Evolutionary conservation across 345 rosid genomes (phyloP).

Genomic region (Excoecaria agallocha): DNA sequence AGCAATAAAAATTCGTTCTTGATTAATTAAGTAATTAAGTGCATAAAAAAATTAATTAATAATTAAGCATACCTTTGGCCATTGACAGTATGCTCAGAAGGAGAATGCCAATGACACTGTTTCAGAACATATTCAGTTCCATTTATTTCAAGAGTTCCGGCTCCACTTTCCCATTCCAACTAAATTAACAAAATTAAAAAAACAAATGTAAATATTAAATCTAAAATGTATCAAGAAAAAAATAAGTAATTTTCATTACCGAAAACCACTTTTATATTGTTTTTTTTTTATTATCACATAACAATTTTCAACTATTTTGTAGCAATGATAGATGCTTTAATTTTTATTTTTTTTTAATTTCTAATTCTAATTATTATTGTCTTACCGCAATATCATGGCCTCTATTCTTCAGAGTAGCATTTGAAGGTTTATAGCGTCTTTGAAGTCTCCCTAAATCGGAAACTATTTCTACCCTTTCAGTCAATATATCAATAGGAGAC

Average conservation of each 20-base stretch:
- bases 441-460: slow-evolving; percentile 48
- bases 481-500: slow-evolving; percentile 69
- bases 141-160: slow-evolving; percentile 43
- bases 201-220: background rate
- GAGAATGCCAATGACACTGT: slow-evolving; percentile 67
- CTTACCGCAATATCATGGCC: slow-evolving; percentile 88
- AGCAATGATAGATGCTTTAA: no score
- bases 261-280: no score
- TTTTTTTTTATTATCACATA: no score
- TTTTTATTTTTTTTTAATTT: background rate
- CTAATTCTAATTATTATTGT: background rate
- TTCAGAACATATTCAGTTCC: slow-evolving; percentile 42
- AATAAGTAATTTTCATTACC: background rate
- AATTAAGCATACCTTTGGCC: slow-evolving; percentile 35
- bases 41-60: no score
- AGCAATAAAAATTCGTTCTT: no score
- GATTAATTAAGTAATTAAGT: no score
- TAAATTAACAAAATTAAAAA: slow-evolving; percentile 26
- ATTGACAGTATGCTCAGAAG: slow-evolving; percentile 55
- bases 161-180: slow-evolving; percentile 51
- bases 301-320: no score
- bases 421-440: slow-evolving; percentile 46
- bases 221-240: background rate
- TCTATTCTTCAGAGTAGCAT: slow-evolving; percentile 64
- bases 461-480: slow-evolving; percentile 49